Evolutionary conservation across 352 stramenopile genomes (phyloP).

Genomic region (Globisporangium nunn): DNA sequence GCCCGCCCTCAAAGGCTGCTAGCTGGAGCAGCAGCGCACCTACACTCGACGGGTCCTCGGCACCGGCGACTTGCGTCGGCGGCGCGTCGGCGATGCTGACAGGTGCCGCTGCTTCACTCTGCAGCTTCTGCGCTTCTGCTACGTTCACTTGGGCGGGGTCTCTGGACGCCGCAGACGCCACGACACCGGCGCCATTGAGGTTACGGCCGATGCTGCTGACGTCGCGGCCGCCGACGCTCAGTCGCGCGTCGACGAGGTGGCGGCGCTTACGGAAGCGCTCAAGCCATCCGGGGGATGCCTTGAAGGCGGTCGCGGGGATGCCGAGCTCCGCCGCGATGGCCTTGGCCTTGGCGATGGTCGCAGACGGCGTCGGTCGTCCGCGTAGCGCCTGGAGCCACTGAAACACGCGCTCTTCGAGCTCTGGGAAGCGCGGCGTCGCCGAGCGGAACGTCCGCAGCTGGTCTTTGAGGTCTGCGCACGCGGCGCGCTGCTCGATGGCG

Average conservation of each 20-base stretch:
- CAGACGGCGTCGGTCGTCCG: constrained; percentile 5
- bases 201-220: not conserved
- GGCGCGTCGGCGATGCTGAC: not conserved
- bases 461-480: constrained; percentile 7
- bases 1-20: constrained; percentile 5
- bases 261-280: constrained; percentile 12
- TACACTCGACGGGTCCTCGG: not conserved
- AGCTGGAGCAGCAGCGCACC: constrained; percentile 4
- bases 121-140: not conserved
- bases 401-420: constrained; percentile 9
- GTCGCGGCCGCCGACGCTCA: constrained; percentile 10
- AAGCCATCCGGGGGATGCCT: constrained; percentile 11
- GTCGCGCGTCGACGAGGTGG: constrained; percentile 7
- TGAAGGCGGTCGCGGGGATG: constrained; percentile 10
- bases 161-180: not conserved
- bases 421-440: constrained; percentile 9
- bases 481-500: constrained; percentile 13
- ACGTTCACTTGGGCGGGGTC: not conserved
- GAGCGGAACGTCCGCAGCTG: constrained; percentile 11
- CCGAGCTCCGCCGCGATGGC: constrained; percentile 7
- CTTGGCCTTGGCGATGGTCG: constrained; percentile 10
- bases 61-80: no score
- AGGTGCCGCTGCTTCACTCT: not conserved
- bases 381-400: constrained; percentile 8
- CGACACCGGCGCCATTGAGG: no score